Evolutionary conservation across 2,329 filamentous ascomycete species (phyloP).

Genomic region (Epichloe bromicola): DNA sequence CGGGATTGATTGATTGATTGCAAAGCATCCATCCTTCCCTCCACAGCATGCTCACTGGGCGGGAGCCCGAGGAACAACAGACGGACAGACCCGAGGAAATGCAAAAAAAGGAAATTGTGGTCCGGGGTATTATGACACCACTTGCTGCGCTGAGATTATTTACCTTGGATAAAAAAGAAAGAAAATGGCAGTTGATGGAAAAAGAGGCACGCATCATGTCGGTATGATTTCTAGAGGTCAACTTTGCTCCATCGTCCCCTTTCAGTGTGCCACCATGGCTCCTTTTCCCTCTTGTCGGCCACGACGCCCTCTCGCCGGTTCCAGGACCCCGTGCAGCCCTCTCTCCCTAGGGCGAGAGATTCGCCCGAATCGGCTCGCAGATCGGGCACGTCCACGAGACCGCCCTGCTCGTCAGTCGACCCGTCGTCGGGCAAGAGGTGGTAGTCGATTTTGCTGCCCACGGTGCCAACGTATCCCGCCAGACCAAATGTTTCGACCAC

Average conservation of each 20-base stretch:
- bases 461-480: conserved; percentile 47
- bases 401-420: conserved; percentile 41
- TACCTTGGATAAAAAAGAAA: not conserved
- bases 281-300: conserved; percentile 34
- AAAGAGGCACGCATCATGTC: not conserved
- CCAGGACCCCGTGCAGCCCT: conserved; percentile 35
- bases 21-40: too few relatives aligned
- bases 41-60: too few relatives aligned
- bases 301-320: conserved; percentile 25
- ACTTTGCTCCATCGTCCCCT: conserved; percentile 28
- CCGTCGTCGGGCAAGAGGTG: conserved; percentile 44
- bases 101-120: not conserved
- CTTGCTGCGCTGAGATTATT: not conserved
- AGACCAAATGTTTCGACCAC: conserved; percentile 40
- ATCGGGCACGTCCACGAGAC: conserved; percentile 39
- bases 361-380: conserved; percentile 36
- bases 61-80: too few relatives aligned
- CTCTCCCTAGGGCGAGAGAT: conserved; percentile 20
- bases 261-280: conserved; percentile 38
- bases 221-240: conserved; percentile 7
- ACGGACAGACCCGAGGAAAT: too few relatives aligned
- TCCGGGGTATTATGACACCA: not conserved
- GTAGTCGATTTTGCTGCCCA: conserved; percentile 48
- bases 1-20: too few relatives aligned
- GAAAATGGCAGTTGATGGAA: too few relatives aligned